Evolutionary conservation across 306 rosid species (phyloP), one percentile per base, ranked within the genome.

Genomic region (Ammopiptanthus mongolicus): DNA sequence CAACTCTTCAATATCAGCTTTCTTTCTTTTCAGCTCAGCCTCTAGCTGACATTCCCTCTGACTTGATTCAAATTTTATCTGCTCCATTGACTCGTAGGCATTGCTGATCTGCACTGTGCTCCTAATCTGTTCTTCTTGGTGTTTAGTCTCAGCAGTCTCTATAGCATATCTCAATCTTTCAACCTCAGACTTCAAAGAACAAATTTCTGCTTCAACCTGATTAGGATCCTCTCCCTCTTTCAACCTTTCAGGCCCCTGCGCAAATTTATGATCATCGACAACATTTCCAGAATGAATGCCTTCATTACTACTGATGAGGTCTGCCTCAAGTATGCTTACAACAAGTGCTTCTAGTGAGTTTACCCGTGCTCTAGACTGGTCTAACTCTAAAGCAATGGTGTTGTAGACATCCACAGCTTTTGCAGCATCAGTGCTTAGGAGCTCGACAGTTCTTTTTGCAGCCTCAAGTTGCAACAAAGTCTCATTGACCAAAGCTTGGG

Each of bases 391-490:
- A 60, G 87, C 81, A 79, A 86, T 71, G 13, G 90, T 73, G 50
- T 84, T 77, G 85, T 85, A 82, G 62, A 76, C 88, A 61, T 88
- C 89, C 52, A 78, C 69, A 34, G 87, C 74, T 79, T 76, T 87
- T 39, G 65, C 78, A 69, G 87, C 85, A 75, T 95, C 93, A 34
- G 42, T 74, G 73, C 86, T 81, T 48, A 92, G 83, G 15, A 79
- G 68, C 79, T 89, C 99, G 8, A 88, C 88, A 5, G 81, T 79
- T 70, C 52, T 63, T 65, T 88, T 89, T 0, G 97, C 93, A 62
- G 79, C 79, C 75, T 96, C 92, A 62, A 88, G 93, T 78, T 88
- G 98, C 74, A 76, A 78, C 80, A 83, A 83, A 52, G 98, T 88
- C 80, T 89, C 91, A 10, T 62, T 70, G 12, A 78, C 87, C 65